Evolutionary conservation across 345 rosid genomes (phyloP), one percentile per base, ranked within the genome.

Genomic region (Leavenworthia alabamica): DNA sequence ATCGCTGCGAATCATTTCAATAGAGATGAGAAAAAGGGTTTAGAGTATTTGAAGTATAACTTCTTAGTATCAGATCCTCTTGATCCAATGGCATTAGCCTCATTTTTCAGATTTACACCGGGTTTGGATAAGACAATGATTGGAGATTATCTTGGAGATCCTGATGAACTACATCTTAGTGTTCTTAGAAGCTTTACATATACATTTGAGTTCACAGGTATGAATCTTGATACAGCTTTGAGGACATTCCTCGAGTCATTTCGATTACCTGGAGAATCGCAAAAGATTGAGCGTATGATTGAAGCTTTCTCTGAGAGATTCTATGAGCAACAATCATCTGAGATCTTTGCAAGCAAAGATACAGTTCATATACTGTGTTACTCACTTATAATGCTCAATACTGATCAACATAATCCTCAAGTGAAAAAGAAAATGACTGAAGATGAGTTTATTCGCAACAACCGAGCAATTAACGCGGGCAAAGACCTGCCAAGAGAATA

Each of bases 381-480:
- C 71, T 92, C 98, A 0, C 81, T 92, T 58, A 89, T 92, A 15
- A 92, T 92, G 98, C 95, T 92, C 31, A 92, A 92, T 31, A 89
- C 98, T 0, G 97, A 92, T 60, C 96, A 83, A 20, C 97, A 92
- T 67, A 92, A 92, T 45, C 95, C 93, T 3, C 97, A 92, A 52
- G 94, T 89, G 3, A 89, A 82, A 81, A 92, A 83, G 67, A 92
- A 85, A 73, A 92, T 92, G 97, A 86, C 98, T 1, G 98, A 89
- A 66, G 98, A 92, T 42, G 98, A 92, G 55, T 92, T 92, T 55
- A 86, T 92, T 12, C 79, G 84, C 52, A 92, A 92, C 73, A 89
- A 89, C 37, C 73, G 97, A 60, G 91, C 82, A 7, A 92, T 92
- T 35, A 89, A 92, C 50, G 95, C 73, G 2, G 97, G 89, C 13